phyloP scores from a whole-genome alignment of 805 yeast species.

The Ogataea methylovora region DNA sequence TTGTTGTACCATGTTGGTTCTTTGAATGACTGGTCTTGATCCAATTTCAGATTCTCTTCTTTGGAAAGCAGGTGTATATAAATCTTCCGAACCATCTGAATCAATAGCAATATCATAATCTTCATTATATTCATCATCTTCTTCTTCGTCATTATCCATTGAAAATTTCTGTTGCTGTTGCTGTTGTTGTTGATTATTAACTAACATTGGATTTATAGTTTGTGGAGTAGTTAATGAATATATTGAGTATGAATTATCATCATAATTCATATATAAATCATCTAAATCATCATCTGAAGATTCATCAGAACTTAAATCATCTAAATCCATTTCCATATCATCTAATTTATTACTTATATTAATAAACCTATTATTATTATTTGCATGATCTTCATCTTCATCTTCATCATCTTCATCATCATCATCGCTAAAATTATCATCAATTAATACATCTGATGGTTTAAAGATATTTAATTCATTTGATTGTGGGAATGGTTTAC shows the following conservation, averaged over 20 bases:
- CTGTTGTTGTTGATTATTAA: conserved; percentile 6
- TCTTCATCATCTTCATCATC: conserved; percentile 26
- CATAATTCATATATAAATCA: conserved; percentile 3
- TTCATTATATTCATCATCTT: conserved; percentile 1
- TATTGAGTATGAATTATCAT: conserved; percentile 12
- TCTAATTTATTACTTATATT: conserved; percentile 16
- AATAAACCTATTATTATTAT: conserved; percentile 17
- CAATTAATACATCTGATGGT: conserved; percentile 20
- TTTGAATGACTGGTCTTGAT: not conserved
- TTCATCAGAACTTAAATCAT: conserved; percentile 19
- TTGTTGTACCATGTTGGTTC: too few species aligned
- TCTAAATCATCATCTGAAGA: conserved; percentile 16
- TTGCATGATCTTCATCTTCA: conserved; percentile 22
- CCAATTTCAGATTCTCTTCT: not conserved
- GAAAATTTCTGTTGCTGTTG: not conserved
- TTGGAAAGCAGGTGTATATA: conserved; percentile 23
- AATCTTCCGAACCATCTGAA: conserved; percentile 19
- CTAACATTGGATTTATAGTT: conserved; percentile 17
- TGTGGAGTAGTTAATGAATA: conserved; percentile 21
- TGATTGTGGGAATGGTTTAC: conserved; percentile 22
- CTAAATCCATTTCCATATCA: conserved; percentile 24
- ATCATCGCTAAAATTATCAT: conserved; percentile 23
- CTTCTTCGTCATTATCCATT: not conserved
- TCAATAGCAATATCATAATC: conserved; percentile 6
- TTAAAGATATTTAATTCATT: conserved; percentile 25